Evolutionary conservation across 1,139 yeast genomes (phyloP), one percentile per base, ranked within the genome.

Genomic region (Blastobotrys arbuscula): DNA sequence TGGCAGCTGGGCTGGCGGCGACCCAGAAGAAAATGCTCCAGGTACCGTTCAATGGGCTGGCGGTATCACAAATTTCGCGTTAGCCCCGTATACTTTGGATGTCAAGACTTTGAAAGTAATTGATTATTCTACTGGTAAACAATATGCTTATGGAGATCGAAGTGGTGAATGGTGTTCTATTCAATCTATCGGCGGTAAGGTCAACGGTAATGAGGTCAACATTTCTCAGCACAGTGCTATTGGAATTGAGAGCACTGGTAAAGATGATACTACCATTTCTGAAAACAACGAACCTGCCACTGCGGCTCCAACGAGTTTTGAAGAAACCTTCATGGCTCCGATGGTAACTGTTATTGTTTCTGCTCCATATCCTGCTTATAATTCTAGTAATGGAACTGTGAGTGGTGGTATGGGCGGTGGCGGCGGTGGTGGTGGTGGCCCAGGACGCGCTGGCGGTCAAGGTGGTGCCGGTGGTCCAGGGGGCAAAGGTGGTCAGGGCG

Each of bases 41-140:
- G 94, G 94, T 37, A 84, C 92, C 6, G 81, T 85, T 50, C 79
- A 79, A 58, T 85, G 95, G 95, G 90, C 94, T 13, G 94, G 94
- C 48, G 95, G 94, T 45, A 55, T 56, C 13, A 79, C 86, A 15
- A 82, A 84, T 63, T 84, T 78, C 61, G 59, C 75, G 15, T 60
- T 74, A 42, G 88, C 79, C 40, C 92, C 92, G 42, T 85, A 79
- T 64, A 64, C 80, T 37, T 84, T 85, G 86, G 63, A 75, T 58
- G 76, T 89, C 54, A 72, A 82, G 59, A 71, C 76, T 2, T 61
- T 87, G 38, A 66, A 75, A 40, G 85, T 84, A 18, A 70, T 79
- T 19, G 96, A 89, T 67, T 89, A 88, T 65, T 87, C 96, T 2
- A 74, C 87, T 19, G 96, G 96, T 40, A 60, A 74, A 1, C 73